phyloP scores from a whole-genome alignment of 192 early-diverging fungal species.

The Coemansia sp. region DNA sequence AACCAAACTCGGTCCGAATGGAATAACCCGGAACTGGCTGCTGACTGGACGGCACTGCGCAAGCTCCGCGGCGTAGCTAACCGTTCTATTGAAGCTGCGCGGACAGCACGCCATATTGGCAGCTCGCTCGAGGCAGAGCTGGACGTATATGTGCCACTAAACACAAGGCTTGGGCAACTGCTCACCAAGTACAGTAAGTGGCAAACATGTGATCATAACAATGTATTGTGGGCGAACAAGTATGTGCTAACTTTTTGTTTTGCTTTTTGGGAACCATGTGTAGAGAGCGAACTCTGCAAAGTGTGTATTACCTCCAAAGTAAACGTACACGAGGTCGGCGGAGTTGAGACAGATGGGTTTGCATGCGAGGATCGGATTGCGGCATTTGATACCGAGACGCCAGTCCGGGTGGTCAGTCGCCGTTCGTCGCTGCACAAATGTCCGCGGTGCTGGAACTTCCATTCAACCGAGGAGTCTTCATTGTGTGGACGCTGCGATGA shows the following conservation, averaged over 20 bases:
- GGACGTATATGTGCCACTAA: slow-evolving; percentile 31
- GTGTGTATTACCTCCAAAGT: slow-evolving; percentile 33
- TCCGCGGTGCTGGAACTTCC: slow-evolving; percentile 75
- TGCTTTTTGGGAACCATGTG: slow-evolving; percentile 3
- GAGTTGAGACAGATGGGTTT: slow-evolving; percentile 1
- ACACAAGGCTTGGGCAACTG: slow-evolving; percentile 25
- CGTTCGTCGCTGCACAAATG: slow-evolving; percentile 63
- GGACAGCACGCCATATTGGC: slow-evolving; percentile 35
- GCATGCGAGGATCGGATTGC: slow-evolving; percentile 10
- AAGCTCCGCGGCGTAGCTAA: slow-evolving; percentile 39
- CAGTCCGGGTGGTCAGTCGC: slow-evolving; percentile 50
- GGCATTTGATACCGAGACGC: slow-evolving; percentile 18
- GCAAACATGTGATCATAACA: not conserved
- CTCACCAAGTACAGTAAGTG: slow-evolving; percentile 16
- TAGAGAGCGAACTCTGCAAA: slow-evolving; percentile 29
- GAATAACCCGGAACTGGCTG: slow-evolving; percentile 27
- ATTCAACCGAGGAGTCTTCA: slow-evolving; percentile 41
- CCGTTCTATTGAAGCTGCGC: slow-evolving; percentile 44
- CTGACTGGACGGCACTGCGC: slow-evolving; percentile 37
- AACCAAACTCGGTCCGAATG: slow-evolving; percentile 41
- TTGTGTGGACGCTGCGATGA: slow-evolving; percentile 63
- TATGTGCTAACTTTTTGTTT: not conserved
- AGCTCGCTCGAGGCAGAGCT: slow-evolving; percentile 51
- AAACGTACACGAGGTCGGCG: slow-evolving; percentile 11
- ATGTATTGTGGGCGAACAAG: not conserved